Evolutionary conservation across 139 green algal genomes (phyloP).

Genomic region (Coelastrella sp.): DNA sequence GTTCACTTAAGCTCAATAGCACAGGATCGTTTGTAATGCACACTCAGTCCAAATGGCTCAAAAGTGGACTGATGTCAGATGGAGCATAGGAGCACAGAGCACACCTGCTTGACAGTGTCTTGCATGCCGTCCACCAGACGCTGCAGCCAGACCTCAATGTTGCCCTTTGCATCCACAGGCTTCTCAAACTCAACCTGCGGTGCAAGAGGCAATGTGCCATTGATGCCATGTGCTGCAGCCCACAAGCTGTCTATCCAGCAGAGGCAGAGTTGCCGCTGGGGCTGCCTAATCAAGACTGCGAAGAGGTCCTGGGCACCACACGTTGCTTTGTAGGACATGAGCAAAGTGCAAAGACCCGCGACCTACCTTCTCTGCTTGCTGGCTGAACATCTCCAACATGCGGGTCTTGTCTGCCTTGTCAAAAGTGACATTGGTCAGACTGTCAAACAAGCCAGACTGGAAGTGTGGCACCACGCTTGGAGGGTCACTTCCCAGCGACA

Average conservation of each 20-base stretch:
- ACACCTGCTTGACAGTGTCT: constrained; percentile 82
- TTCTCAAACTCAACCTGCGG: constrained; percentile 66
- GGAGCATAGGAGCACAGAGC: not conserved
- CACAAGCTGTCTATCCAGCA: too few relatives aligned
- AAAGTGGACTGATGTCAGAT: not conserved
- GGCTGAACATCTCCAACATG: constrained; percentile 94
- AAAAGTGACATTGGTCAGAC: constrained; percentile 91
- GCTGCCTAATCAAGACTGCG: too few relatives aligned
- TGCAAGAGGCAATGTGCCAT: not conserved
- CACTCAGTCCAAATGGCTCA: too few relatives aligned
- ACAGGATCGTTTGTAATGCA: too few relatives aligned
- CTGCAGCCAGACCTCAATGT: constrained; percentile 97
- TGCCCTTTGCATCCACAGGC: constrained; percentile 83
- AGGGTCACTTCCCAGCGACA: constrained; percentile 94
- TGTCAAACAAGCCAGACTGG: constrained; percentile 96
- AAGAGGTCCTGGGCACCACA: too few relatives aligned
- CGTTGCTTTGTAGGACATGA: too few relatives aligned
- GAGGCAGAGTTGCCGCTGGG: too few relatives aligned
- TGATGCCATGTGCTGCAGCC: too few relatives aligned
- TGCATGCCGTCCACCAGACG: constrained; percentile 96
- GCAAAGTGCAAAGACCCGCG: too few relatives aligned
- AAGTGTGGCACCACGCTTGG: constrained; percentile 94
- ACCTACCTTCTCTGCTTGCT: constrained; percentile 81
- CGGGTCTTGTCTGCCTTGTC: constrained; percentile 81
- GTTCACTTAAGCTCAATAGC: too few relatives aligned